Evolutionary conservation across 176 grass and related monocot genomes (phyloP), one percentile per base, ranked within the genome.

Genomic region (Ensete glaucum): DNA sequence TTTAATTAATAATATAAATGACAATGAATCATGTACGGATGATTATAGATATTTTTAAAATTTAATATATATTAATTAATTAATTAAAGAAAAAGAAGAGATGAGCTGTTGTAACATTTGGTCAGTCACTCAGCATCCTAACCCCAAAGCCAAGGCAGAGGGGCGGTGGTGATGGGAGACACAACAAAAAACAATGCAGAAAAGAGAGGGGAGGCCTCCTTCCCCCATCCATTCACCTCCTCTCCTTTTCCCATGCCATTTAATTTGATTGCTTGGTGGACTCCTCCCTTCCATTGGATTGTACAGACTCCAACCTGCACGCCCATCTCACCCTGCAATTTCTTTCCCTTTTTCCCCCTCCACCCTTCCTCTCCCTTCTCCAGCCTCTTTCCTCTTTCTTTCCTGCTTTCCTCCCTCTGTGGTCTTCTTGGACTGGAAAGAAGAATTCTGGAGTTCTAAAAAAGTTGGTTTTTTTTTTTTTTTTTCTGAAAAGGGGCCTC

Each of bases 231-330:
- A 64, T 80, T 80, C 57, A 80, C 69, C 56, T 80, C 78, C 69
- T 80, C 78, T 80, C 58, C 78, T 73, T 80, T 73, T 73, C 48
- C 54, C 57, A 15, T 21, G 9, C 68, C 78, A 71, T 64, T 80
- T 73, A 63, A 80, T 64, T 80, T 80, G 69, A 73, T 80, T 64
- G 48, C 69, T 56, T 14, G 72, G 25, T 73, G 78, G 78, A 64
- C 48, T 64, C 60, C 69, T 80, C 69, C 43, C 55, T 62, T 80
- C 78, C 78, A 80, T 65, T 80, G 78, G 69, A 80, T 80, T 80
- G 66, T 78, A 66, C 76, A 78, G 51, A 68, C 53, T 78, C 62
- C 52, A 23, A 16, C 67, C 67, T 71, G 60, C 27, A 71, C 50
- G 21, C 9, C 67, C 54, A 60, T 79, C 67, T 26, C 14, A 10